phyloP scores from a whole-genome alignment of 768 basidiomycete species.

The Coprinopsis marcescibilis region DNA sequence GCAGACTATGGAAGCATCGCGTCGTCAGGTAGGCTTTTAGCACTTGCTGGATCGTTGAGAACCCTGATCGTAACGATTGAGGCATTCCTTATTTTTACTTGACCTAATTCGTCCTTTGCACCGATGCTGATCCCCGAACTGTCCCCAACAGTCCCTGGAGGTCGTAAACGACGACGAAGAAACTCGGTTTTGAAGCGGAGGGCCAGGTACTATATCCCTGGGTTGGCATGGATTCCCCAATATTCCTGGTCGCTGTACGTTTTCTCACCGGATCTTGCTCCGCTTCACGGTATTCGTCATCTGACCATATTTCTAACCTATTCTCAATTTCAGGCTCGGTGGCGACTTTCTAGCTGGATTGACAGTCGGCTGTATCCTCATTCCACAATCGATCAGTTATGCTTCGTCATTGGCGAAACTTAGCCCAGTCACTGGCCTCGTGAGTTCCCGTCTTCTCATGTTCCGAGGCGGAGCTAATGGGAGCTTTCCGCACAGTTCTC shows the following conservation, averaged over 20 bases:
- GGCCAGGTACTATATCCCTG: constrained; percentile 73
- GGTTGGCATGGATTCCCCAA: constrained; percentile 71
- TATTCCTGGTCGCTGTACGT: constrained; percentile 66
- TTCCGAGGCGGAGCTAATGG: background rate
- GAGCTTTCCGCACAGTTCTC: constrained; percentile 49
- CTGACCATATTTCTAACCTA: background rate
- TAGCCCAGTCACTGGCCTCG: constrained; percentile 80
- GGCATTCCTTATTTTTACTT: background rate
- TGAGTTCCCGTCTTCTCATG: constrained; percentile 28
- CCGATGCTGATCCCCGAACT: constrained; percentile 11
- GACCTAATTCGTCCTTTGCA: background rate
- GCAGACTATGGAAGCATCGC: constrained; percentile 23
- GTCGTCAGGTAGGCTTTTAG: constrained; percentile 20
- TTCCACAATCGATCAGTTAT: constrained; percentile 88
- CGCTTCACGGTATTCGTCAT: background rate
- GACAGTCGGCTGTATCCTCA: constrained; percentile 79
- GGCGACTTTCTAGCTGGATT: constrained; percentile 78
- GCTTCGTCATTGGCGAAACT: constrained; percentile 83
- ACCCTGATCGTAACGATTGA: background rate
- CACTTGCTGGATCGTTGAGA: background rate
- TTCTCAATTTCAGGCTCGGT: constrained; percentile 23
- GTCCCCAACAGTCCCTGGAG: constrained; percentile 8
- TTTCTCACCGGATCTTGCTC: constrained; percentile 4
- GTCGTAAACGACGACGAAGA: constrained; percentile 11
- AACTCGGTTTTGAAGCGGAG: constrained; percentile 36